Percentiles rank a stretch among this genome's conserved stretches.
Evolutionary conservation across 306 rosid species (phyloP).

Genomic region (Abrus pulchellus): DNA sequence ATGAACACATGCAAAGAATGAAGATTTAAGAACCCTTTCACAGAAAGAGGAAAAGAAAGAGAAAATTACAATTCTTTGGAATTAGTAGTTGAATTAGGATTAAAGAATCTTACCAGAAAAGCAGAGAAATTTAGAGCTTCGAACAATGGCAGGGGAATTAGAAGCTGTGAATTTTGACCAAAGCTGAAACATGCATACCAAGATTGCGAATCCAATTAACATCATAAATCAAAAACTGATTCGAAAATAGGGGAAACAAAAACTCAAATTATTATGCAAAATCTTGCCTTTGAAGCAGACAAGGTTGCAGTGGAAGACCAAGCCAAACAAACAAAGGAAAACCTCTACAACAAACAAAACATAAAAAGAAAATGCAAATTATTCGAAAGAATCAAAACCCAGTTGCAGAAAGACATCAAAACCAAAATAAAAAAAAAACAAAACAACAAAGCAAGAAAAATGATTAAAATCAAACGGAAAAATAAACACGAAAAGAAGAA

Average conservation of each 20-base stretch:
- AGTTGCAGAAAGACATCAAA: not conserved
- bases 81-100: not conserved
- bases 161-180: not conserved
- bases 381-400: not conserved
- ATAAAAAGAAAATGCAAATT: not conserved
- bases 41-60: not conserved
- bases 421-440: not conserved
- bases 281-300: constrained; percentile 32
- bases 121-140: constrained; percentile 7
- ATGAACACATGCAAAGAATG: not conserved
- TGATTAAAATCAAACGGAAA: not conserved
- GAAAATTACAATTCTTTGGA: not conserved
- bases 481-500: not conserved
- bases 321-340: not conserved
- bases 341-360: constrained; percentile 24
- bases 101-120: constrained; percentile 12
- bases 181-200: constrained; percentile 18
- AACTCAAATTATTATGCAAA: not conserved
- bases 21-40: constrained; percentile 9
- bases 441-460: not conserved
- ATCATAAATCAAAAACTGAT: not conserved
- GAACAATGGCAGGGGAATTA: constrained; percentile 9
- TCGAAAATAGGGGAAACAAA: not conserved
- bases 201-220: not conserved
- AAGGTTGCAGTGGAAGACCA: constrained; percentile 4